Percentiles rank a stretch among this genome's conserved stretches.
Conservation (phyloP, 2,329 filamentous ascomycete species). For the Aspergillus melleus region DNA sequence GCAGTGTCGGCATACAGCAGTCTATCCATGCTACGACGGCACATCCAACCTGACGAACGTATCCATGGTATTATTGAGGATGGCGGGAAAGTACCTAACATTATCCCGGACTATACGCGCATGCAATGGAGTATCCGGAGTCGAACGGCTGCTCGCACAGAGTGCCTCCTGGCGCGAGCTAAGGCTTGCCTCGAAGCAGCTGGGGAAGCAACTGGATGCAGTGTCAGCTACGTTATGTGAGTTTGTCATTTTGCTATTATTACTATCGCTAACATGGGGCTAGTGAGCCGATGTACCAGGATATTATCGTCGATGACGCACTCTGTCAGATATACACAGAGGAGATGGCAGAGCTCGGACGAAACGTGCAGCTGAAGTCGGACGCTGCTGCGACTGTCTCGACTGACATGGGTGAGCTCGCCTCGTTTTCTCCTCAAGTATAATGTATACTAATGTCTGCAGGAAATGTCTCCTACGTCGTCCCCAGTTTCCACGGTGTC, state of each 20-base stretch:
- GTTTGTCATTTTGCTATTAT: background rate
- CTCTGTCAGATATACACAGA: background rate
- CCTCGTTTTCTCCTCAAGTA: background rate
- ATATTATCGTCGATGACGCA: background rate
- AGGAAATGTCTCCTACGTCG: background rate
- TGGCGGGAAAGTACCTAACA: slow-evolving; percentile 53
- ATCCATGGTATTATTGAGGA: slow-evolving; percentile 52
- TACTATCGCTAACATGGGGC: background rate
- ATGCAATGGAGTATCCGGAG: slow-evolving; percentile 21
- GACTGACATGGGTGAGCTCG: background rate
- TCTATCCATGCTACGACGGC: slow-evolving; percentile 54
- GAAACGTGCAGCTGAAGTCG: background rate
- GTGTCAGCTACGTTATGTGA: background rate
- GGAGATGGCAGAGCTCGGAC: background rate
- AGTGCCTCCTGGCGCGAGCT: background rate
- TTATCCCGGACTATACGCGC: slow-evolving; percentile 52
- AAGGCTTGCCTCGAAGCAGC: slow-evolving; percentile 3
- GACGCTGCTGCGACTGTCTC: background rate
- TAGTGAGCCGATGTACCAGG: background rate
- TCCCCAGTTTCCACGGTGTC: background rate
- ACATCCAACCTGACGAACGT: slow-evolving; percentile 50
- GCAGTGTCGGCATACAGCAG: slow-evolving; percentile 43
- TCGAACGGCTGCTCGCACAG: background rate
- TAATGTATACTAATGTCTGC: background rate
- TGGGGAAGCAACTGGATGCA: slow-evolving; percentile 27